A percentile compares a stretch with the other conserved stretches of the same genome.
Conservation (phyloP, 2,329 filamentous ascomycete genomes). For the Cadophora sp. region DNA sequence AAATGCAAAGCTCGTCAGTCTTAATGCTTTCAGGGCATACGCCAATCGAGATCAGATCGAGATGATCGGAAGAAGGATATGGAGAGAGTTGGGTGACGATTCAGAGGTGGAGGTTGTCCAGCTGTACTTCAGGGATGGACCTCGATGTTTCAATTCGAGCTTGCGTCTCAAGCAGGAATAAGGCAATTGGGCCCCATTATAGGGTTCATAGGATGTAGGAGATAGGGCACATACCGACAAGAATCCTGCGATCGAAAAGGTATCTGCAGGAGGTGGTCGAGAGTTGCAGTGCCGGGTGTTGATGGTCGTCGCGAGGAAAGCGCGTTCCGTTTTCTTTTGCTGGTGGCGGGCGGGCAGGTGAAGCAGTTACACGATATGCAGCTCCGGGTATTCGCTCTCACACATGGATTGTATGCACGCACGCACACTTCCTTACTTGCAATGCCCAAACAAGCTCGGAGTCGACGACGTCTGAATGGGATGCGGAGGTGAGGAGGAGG, state of each 20-base stretch:
- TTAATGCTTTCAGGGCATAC: slow-evolving; percentile 5
- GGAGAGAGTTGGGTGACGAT: slow-evolving; percentile 10
- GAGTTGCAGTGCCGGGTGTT: slow-evolving; percentile 11
- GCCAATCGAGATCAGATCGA: not conserved
- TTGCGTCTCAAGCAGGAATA: slow-evolving; percentile 7
- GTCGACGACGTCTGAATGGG: slow-evolving; percentile 8
- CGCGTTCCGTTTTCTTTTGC: slow-evolving; percentile 26
- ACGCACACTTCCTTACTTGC: slow-evolving; percentile 10
- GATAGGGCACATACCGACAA: slow-evolving; percentile 28
- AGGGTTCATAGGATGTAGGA: slow-evolving; percentile 21
- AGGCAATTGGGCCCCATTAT: slow-evolving; percentile 17
- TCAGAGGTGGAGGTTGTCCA: slow-evolving; percentile 16
- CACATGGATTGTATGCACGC: slow-evolving; percentile 11
- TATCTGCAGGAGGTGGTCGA: slow-evolving; percentile 2
- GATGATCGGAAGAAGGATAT: slow-evolving; percentile 16
- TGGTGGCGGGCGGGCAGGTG: not conserved
- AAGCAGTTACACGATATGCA: slow-evolving; percentile 20
- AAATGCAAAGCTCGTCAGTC: slow-evolving; percentile 19
- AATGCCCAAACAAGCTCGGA: slow-evolving; percentile 16
- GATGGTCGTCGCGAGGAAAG: slow-evolving; percentile 21
- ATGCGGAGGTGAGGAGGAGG: slow-evolving; percentile 11
- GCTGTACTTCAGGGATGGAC: slow-evolving; percentile 26
- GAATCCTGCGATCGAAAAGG: slow-evolving; percentile 18
- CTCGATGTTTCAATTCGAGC: slow-evolving; percentile 11
- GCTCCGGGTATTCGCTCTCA: slow-evolving; percentile 2